Conservation (phyloP, 768 basidiomycete genomes). For the Asterophora parasitica region DNA sequence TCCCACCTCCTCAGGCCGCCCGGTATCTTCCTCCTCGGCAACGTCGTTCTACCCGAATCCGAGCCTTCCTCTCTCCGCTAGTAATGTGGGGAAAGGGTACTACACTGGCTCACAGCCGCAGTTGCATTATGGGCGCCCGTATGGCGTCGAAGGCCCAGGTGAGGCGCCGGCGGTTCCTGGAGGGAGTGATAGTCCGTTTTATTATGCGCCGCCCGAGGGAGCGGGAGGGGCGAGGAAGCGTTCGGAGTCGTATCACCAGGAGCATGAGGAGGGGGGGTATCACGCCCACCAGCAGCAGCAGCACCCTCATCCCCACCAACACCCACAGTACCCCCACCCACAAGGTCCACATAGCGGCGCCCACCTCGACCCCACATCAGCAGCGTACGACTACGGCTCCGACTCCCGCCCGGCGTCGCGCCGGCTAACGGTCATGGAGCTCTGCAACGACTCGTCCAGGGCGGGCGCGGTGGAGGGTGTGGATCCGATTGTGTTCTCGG, state of each 20-base stretch:
- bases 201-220: no score
- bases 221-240: no score
- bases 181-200: no score
- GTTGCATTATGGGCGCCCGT: no score
- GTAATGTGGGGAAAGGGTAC: no score
- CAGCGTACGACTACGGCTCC: slow-evolving; percentile 66
- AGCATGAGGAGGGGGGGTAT: neutral
- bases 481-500: neutral
- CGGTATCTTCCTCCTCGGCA: slow-evolving; percentile 6
- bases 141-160: no score
- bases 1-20: slow-evolving; percentile 4
- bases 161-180: no score
- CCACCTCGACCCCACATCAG: neutral
- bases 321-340: neutral
- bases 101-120: no score
- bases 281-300: slow-evolving; percentile 4
- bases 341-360: slow-evolving; percentile 7
- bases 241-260: no score
- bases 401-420: slow-evolving; percentile 78
- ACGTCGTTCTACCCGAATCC: slow-evolving; percentile 9
- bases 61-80: no score
- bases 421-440: slow-evolving; percentile 80
- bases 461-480: slow-evolving; percentile 2
- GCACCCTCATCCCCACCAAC: neutral
- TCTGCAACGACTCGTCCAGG: slow-evolving; percentile 81